Evolutionary conservation across 2,329 filamentous ascomycete genomes (phyloP).

Genomic region (Neonectria hederae): DNA sequence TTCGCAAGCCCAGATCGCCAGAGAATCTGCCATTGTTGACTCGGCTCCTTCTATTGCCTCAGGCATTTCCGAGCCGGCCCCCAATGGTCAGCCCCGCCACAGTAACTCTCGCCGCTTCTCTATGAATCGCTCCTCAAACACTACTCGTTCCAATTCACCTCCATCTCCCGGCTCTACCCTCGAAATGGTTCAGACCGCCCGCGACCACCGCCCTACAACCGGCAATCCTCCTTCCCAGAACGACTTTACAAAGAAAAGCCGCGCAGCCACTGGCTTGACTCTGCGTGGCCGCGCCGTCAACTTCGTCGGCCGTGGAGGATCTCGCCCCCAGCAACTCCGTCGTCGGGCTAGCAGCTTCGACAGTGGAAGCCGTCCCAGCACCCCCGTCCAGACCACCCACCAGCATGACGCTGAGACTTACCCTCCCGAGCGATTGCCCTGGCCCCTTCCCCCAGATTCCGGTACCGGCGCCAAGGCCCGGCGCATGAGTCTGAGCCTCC

Average conservation of each 20-base stretch:
- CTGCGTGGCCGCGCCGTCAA: conserved; percentile 60
- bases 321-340: conserved; percentile 36
- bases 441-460: conserved; percentile 71
- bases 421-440: conserved; percentile 58
- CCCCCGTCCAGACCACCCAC: conserved; percentile 27
- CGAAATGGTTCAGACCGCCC: conserved; percentile 50
- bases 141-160: conserved; percentile 59
- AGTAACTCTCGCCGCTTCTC: conserved; percentile 54
- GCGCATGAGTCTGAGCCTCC: conserved; percentile 77
- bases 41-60: conserved; percentile 41
- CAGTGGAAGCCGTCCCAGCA: conserved; percentile 42
- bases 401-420: conserved; percentile 43
- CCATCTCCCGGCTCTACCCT: conserved; percentile 60
- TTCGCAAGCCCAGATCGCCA: conserved; percentile 44
- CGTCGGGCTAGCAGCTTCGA: conserved; percentile 63
- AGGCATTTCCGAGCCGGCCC: conserved; percentile 38
- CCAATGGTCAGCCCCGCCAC: conserved; percentile 43
- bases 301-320: conserved; percentile 50
- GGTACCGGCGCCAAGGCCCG: conserved; percentile 82
- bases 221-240: conserved; percentile 52
- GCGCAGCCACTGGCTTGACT: conserved; percentile 60
- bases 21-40: conserved; percentile 37
- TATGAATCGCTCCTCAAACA: conserved; percentile 56
- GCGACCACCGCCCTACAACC: conserved; percentile 30
- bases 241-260: conserved; percentile 62